Percentiles rank a stretch among this genome's conserved stretches.
These are phyloP conservation scores for Choanephora cucurbitarum DNA, from an alignment of 371 early-diverging fungal species.

Conservation along the genomic window DNA sequence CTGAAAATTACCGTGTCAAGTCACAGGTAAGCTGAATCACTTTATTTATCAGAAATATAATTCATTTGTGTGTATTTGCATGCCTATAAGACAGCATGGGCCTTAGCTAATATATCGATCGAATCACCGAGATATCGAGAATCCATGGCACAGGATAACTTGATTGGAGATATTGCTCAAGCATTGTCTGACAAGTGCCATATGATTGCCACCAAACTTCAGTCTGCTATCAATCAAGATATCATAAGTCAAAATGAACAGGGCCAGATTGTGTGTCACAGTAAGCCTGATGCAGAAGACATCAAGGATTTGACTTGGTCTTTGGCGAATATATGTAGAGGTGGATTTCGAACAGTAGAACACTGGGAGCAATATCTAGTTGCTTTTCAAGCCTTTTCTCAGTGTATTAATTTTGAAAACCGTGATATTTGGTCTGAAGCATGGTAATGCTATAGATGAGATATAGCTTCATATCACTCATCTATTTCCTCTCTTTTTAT, in stretches of 20 bases:
- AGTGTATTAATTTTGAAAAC: conserved; percentile 36
- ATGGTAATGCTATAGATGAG: conserved; percentile 32
- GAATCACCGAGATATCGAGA: conserved; percentile 26
- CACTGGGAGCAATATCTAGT: conserved; percentile 30
- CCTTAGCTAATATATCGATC: conserved; percentile 25
- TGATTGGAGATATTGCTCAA: conserved; percentile 16
- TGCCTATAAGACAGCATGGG: conserved; percentile 29
- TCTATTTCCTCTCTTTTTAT: too few species aligned
- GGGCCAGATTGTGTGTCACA: conserved; percentile 5
- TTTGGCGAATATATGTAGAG: conserved; percentile 27
- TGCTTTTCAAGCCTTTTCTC: conserved; percentile 40
- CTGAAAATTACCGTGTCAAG: conserved; percentile 12
- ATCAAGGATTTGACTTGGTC: conserved; percentile 27
- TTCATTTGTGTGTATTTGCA: too few species aligned
- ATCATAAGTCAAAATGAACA: not conserved
- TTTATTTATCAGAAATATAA: not conserved
- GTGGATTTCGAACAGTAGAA: conserved; percentile 21
- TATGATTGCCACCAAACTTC: conserved; percentile 7
- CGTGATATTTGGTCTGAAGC: conserved; percentile 39
- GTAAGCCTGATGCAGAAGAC: conserved; percentile 15
- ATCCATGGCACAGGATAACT: conserved; percentile 12
- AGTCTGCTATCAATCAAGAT: conserved; percentile 6
- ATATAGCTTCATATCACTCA: too few species aligned
- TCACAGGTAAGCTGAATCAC: conserved; percentile 16
- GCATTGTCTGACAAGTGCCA: conserved; percentile 13